Evolutionary conservation across 2,329 filamentous ascomycete genomes (phyloP).

Genomic region (Chalaropsis ovoidea): DNA sequence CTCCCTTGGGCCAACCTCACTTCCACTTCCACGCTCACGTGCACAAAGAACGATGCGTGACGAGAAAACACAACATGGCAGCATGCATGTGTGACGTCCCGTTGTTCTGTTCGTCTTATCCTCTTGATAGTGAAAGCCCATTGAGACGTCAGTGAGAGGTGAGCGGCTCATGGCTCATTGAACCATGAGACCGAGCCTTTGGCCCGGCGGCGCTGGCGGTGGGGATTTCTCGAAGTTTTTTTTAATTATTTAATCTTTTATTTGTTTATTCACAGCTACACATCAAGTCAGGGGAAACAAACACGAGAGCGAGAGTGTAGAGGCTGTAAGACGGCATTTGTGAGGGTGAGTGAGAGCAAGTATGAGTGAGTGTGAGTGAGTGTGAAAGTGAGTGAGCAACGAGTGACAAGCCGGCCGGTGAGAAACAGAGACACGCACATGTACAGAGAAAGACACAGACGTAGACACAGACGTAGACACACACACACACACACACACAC

Average conservation of each 20-base stretch:
- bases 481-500: background rate
- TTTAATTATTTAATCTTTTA: background rate
- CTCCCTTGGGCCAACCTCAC: too few species aligned
- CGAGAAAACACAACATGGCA: too few species aligned
- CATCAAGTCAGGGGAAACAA: background rate
- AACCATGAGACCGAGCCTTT: slow-evolving; percentile 13
- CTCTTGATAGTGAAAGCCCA: background rate
- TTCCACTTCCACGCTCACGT: too few species aligned
- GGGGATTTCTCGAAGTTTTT: background rate
- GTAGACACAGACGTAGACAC: background rate
- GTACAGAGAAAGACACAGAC: background rate
- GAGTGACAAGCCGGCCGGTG: background rate
- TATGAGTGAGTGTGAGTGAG: too few species aligned
- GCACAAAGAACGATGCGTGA: too few species aligned
- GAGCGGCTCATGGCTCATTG: background rate
- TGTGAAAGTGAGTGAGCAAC: background rate
- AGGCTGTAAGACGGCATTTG: background rate
- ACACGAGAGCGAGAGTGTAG: background rate
- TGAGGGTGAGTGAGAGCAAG: background rate
- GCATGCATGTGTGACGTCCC: too few species aligned
- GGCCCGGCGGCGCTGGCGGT: background rate
- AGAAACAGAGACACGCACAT: background rate
- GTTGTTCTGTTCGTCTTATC: too few species aligned
- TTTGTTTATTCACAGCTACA: background rate
- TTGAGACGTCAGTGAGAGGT: background rate